Evolutionary conservation across 1,139 yeast genomes (phyloP).

Genomic region (Nadsonia starkeyi-henricii): DNA sequence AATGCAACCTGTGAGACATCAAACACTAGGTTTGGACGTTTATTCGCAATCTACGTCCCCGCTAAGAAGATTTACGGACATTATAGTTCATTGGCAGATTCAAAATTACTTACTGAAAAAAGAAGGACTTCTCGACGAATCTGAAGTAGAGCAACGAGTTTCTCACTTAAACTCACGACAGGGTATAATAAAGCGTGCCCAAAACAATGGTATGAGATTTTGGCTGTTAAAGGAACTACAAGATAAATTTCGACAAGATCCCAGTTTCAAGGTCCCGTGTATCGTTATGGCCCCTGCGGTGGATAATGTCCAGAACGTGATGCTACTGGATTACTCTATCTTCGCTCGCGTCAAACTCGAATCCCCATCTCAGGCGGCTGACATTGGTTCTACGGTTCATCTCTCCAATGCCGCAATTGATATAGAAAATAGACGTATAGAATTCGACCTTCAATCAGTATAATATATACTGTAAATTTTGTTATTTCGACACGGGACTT

Average conservation of each 20-base stretch:
- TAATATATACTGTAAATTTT: constrained; percentile 6
- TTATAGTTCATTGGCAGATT: constrained; percentile 64
- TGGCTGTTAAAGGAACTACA: background rate
- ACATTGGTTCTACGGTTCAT: background rate
- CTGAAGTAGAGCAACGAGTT: background rate
- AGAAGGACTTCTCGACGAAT: background rate
- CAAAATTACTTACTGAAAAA: constrained; percentile 19
- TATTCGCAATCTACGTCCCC: constrained; percentile 86
- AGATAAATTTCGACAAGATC: background rate
- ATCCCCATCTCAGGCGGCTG: background rate
- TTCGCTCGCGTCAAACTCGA: background rate
- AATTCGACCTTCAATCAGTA: background rate
- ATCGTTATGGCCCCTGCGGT: background rate
- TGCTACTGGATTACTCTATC: background rate
- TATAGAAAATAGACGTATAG: background rate
- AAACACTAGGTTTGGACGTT: constrained; percentile 45
- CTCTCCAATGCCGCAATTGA: background rate
- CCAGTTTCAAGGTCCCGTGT: background rate
- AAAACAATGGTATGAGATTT: background rate
- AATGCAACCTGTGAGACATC: constrained; percentile 35
- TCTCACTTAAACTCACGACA: background rate
- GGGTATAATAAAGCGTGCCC: background rate
- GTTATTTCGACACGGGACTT: constrained; percentile 5
- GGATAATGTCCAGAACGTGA: background rate
- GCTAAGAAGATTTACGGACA: constrained; percentile 70